A percentile compares a stretch with the other conserved stretches of the same genome.
Evolutionary conservation across 1,284 basidiomycete genomes (phyloP).

Genomic region (Paramarasmius palmivorus): DNA sequence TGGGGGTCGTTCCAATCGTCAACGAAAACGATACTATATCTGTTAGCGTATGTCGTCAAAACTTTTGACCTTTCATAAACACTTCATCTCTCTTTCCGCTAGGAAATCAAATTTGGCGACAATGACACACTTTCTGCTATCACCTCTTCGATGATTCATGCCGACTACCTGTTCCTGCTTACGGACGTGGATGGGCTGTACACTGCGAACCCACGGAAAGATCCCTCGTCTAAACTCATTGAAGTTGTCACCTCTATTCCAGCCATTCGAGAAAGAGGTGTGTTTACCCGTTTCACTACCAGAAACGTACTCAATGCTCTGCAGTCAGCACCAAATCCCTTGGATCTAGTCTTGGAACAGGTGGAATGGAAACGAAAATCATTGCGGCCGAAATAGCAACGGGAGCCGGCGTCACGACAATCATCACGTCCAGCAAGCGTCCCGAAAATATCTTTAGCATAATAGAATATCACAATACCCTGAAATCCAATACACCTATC

Average conservation of each 20-base stretch:
- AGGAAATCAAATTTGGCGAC: constrained; percentile 99
- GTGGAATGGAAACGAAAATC: constrained; percentile 99
- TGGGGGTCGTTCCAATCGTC: constrained; percentile 93
- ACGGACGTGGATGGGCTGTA: constrained; percentile 98
- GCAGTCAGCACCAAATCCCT: constrained; percentile 89
- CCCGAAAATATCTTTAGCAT: constrained; percentile 82
- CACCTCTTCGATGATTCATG: constrained; percentile 95
- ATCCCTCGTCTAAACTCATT: constrained; percentile 81
- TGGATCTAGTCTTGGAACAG: constrained; percentile 93
- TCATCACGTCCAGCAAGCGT: constrained; percentile 84
- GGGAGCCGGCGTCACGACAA: constrained; percentile 92
- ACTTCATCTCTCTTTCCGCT: background rate
- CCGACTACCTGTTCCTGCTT: constrained; percentile 94
- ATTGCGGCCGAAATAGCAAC: constrained; percentile 98
- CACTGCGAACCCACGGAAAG: constrained; percentile 92
- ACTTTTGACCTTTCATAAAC: background rate
- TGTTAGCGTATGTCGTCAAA: constrained; percentile 71
- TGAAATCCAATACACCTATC: constrained; percentile 27
- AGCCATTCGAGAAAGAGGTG: constrained; percentile 81
- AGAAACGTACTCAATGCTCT: background rate
- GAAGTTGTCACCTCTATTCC: constrained; percentile 84
- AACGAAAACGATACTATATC: constrained; percentile 98
- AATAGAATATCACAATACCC: constrained; percentile 69
- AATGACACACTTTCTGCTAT: constrained; percentile 98
- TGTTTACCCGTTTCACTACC: constrained; percentile 1